Evolutionary conservation across 2,329 filamentous ascomycete genomes (phyloP), one percentile per base, ranked within the genome.

Genomic region (Emergomyces pasteurianus): DNA sequence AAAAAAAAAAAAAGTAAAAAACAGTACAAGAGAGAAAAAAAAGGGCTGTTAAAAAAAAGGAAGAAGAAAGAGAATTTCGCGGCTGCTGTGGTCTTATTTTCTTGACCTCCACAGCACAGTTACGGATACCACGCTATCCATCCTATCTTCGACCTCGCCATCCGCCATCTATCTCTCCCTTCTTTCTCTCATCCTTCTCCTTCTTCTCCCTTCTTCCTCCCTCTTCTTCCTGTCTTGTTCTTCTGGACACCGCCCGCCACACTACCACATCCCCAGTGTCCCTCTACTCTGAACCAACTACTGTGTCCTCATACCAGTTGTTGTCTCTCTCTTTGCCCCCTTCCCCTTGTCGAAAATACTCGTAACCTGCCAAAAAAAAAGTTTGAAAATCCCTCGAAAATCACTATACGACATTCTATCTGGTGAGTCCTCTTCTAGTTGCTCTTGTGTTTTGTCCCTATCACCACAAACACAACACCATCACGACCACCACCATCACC

Each of bases 321-420:
- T 42, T 46, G 34, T 63, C 62, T 64, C 61, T 65, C 63, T 61
- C 64, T 61, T 64, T 63, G 63, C 64, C 63, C 64, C 64, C 65
- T 67, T 67, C 66, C 66, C 64, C 60, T 63, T 63, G 62, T 60
- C 61, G 61, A 66, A 70, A 71, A 70, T 66, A 68, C 65, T 70
- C 69, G 66, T 69, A 67, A 59, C 65, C 54, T 59, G 46, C 57
- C 54, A 47, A 61, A 58, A 58, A 61, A 61, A 50, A 5, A n/a
- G 28, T 42, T 21, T 28, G 40, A 58, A 58, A 7, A 3, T 9
- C 43, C 43, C 2, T n/a, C 3, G n/a, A 18, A 53, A 23, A 46
- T 10, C 57, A 59, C 46, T 59, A 31, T 58, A 58, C 40, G 62
- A 63, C 62, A 61, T 64, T 47, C 7, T 60, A 59, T 59, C 53